Base-by-base conservation (phyloP, 192 early-diverging fungal species). In the Coemansia reversa region DNA sequence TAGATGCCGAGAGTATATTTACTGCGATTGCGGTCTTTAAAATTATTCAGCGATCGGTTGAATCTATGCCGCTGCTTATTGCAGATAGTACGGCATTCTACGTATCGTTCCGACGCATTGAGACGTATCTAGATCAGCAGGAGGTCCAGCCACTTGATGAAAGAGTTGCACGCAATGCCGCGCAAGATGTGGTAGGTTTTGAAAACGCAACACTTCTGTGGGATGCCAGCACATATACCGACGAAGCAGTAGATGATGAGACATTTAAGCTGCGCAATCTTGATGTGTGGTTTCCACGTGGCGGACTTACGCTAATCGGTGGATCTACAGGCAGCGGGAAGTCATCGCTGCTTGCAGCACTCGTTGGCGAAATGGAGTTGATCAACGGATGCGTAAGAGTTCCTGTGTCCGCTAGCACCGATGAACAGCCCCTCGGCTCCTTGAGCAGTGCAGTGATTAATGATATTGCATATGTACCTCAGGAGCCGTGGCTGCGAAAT, bases 311-410 rank as follows among this genome's bases (percentile, higher is more conserved):
- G 18, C 83, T 95, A 14, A 73, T 96, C 55, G 87, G 87, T 55
- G 96, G 93, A 4, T 82, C 90, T 22, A 96, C 96, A 19, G 96
- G 94, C 5, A 86, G 85, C 28, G 94, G 93, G 50, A 98, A 96
- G 70, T 87, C 89, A 7, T 86, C 87, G 18, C 51, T 98, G 39
- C 66, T 96, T 5, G 66, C 86, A n/a, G 90, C 92, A 29, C 84
- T 96, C n/a, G 73, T 94, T 5, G 92, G 92, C 30, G 92, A 96
- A 70, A 91, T 93, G 58, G 63, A 65, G n/a, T 30, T 74, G 58
- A 14, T 51, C 1, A 16, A 58, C 29, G 66, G 70, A 59, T 14
- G 56, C 53, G 67, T 67, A 19, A 58, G 23, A 24, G 65, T 62
- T 14, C 72, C 65, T 9, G 33, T 54, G 19, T 28, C 25, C 3